A percentile compares a stretch with the other conserved stretches of the same genome.
phyloP scores from a whole-genome alignment of 2,329 filamentous ascomycete species.

The Cytospora piceicola region DNA sequence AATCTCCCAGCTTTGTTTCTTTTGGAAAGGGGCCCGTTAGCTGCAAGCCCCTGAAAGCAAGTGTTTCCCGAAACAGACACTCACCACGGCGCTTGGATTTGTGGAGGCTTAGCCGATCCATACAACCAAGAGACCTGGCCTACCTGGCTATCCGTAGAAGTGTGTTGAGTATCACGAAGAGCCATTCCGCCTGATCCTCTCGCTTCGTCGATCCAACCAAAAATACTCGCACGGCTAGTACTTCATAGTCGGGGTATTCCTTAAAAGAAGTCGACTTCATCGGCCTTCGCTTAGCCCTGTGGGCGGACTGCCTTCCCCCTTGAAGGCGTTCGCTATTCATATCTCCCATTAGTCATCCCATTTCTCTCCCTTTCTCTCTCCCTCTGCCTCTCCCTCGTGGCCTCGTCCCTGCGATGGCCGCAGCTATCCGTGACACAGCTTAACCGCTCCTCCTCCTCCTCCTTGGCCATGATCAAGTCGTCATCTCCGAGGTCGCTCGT shows the following conservation, averaged over 20 bases:
- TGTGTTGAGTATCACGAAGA: not conserved
- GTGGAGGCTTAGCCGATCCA: not conserved
- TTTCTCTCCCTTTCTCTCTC: slow-evolving; percentile 12
- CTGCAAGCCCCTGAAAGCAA: not conserved
- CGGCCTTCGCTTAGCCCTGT: not conserved
- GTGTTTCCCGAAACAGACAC: not conserved
- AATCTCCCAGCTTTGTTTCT: not conserved
- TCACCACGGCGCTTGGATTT: not conserved
- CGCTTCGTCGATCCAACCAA: not conserved
- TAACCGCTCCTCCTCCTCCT: slow-evolving; percentile 65
- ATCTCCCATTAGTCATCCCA: slow-evolving; percentile 29
- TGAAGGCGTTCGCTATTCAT: slow-evolving; percentile 4
- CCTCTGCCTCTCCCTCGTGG: slow-evolving; percentile 10
- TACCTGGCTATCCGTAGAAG: not conserved
- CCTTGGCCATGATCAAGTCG: slow-evolving; percentile 74
- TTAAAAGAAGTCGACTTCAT: not conserved
- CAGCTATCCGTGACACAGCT: slow-evolving; percentile 44
- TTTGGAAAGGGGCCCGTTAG: not conserved
- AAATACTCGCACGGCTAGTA: not conserved
- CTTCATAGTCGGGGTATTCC: not conserved
- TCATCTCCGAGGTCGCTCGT: slow-evolving; percentile 86
- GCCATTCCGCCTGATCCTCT: not conserved
- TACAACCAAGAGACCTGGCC: not conserved
- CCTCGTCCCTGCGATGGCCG: slow-evolving; percentile 39
- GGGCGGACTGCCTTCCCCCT: not conserved